Evolutionary conservation across 768 basidiomycete species (phyloP).

Genomic region (Macrocybe gigantea): DNA sequence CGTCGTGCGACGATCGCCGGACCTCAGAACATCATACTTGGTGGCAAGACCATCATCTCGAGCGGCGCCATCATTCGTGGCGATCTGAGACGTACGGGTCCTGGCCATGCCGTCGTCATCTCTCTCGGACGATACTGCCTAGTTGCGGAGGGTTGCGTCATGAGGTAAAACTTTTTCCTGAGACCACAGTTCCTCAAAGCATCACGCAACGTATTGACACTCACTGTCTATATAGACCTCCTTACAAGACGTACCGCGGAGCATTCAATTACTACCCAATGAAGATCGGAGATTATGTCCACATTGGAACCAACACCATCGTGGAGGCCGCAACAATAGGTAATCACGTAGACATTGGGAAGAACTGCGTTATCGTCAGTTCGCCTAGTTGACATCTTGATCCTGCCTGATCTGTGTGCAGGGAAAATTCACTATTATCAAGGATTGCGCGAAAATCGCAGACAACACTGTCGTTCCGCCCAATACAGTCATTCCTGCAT

Average conservation of each 20-base stretch:
- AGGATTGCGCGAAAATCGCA: constrained; percentile 87
- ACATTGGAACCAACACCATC: constrained; percentile 83
- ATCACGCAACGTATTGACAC: background rate
- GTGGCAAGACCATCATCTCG: constrained; percentile 95
- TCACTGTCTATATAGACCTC: constrained; percentile 46
- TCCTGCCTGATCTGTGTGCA: constrained; percentile 21
- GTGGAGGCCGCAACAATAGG: constrained; percentile 96
- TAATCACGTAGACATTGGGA: constrained; percentile 90
- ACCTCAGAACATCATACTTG: constrained; percentile 94
- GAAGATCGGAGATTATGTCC: constrained; percentile 94
- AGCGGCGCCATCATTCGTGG: constrained; percentile 88
- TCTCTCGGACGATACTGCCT: constrained; percentile 91
- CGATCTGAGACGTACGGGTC: constrained; percentile 83
- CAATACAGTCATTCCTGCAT: constrained; percentile 87
- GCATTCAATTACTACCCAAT: constrained; percentile 97
- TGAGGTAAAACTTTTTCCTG: constrained; percentile 49
- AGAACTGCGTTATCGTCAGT: constrained; percentile 89
- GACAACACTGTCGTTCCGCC: constrained; percentile 89
- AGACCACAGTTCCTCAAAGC: background rate
- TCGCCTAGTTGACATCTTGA: constrained; percentile 1
- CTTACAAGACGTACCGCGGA: constrained; percentile 85
- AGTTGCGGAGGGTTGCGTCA: constrained; percentile 83
- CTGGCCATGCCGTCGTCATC: constrained; percentile 91
- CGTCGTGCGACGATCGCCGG: constrained; percentile 88
- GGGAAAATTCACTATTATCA: constrained; percentile 97